These are phyloP conservation scores for Suhomyces sp. DNA, from an alignment of 805 yeast species.

Conservation along the genomic window DNA sequence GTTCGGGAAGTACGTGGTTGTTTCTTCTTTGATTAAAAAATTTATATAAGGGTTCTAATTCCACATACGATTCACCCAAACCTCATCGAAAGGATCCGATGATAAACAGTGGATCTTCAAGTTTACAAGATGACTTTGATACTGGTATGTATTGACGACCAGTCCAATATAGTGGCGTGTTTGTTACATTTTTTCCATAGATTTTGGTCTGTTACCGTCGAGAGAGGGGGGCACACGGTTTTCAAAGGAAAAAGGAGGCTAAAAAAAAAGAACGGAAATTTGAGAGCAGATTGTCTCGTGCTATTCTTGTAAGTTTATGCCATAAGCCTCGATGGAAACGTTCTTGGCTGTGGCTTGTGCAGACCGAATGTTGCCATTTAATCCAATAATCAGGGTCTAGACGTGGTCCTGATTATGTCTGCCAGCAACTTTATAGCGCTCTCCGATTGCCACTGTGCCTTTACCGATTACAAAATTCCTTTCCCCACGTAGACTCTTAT, in stretches of 20 bases:
- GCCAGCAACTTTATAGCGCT: background rate
- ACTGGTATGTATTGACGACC: conserved; percentile 8
- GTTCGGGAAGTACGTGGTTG: background rate
- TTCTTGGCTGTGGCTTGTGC: background rate
- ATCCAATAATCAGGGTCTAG: background rate
- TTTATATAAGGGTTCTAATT: background rate
- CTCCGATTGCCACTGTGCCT: background rate
- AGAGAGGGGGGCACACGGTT: background rate
- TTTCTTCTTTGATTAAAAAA: background rate
- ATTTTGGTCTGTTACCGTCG: background rate
- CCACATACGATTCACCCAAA: background rate
- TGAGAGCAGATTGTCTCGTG: background rate
- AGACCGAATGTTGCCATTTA: background rate
- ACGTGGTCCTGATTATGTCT: background rate
- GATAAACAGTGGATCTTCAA: background rate
- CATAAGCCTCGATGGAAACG: background rate
- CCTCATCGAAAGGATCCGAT: background rate
- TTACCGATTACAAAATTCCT: background rate
- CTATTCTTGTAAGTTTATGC: background rate
- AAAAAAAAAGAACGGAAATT: background rate
- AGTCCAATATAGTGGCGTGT: background rate
- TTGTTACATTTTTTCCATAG: background rate
- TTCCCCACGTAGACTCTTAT: background rate
- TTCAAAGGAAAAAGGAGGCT: background rate
- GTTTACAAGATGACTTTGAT: conserved; percentile 9